phyloP scores from a whole-genome alignment of 345 rosid genomes.

The Hypericum androsaemum region DNA sequence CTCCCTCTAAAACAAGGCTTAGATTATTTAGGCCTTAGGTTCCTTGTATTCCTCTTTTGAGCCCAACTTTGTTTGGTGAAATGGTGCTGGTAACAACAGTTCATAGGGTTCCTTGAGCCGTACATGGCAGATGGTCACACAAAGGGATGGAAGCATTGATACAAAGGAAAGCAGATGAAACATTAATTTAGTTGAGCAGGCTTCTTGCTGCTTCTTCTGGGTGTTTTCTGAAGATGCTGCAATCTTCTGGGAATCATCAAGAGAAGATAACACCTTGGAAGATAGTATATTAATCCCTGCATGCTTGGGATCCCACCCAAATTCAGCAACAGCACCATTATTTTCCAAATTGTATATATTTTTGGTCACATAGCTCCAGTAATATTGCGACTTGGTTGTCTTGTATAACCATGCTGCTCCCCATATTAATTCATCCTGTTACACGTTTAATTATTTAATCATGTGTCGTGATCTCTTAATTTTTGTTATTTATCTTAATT shows the following conservation, averaged over 20 bases:
- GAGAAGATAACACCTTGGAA: conserved; percentile 14
- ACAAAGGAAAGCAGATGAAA: too few relatives aligned
- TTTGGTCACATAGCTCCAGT: conserved; percentile 32
- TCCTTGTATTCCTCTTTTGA: too few relatives aligned
- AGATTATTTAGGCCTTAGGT: too few relatives aligned
- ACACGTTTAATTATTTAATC: neutral
- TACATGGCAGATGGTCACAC: conserved; percentile 59
- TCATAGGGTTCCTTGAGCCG: conserved; percentile 83
- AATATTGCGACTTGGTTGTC: conserved; percentile 19
- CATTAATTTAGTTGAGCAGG: too few relatives aligned
- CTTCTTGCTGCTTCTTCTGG: too few relatives aligned
- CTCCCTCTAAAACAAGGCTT: too few relatives aligned
- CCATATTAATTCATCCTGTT: conserved; percentile 22
- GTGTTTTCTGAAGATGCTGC: too few relatives aligned
- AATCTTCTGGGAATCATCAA: too few relatives aligned
- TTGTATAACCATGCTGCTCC: conserved; percentile 20
- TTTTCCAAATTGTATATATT: conserved; percentile 23
- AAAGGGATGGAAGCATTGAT: conserved; percentile 57
- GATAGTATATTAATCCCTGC: conserved; percentile 20
- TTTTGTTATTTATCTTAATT: too few relatives aligned
- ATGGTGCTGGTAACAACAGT: conserved; percentile 51
- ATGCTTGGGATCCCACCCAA: conserved; percentile 20
- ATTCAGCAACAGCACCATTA: conserved; percentile 16
- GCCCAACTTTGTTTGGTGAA: too few relatives aligned
- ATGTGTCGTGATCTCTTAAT: too few relatives aligned